Base-by-base conservation (phyloP, 148 eudicot genomes). In the Polygonum maritimum region DNA sequence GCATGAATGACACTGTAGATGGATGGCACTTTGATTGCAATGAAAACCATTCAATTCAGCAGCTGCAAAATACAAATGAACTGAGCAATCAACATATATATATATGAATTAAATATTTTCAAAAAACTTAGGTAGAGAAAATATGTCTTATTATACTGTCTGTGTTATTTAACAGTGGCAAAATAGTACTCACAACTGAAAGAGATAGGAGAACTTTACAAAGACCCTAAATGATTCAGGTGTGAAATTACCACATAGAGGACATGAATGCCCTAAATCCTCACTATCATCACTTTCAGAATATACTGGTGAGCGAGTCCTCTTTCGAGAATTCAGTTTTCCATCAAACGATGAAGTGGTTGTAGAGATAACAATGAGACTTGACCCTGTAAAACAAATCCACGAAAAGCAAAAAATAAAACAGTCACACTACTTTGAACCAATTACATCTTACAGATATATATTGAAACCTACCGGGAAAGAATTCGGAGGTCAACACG, bases 1-100 rank as follows among this genome's bases (percentile, higher is more conserved):
- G 80, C 98, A 95, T 60, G 85, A 80, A 58, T 90, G 97, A 79
- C 98, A 95, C 79, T 90, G 96, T 74, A 92, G 82, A 87, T 95
- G 98, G 65, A 84, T 76, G 38, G 91, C 90, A 81, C 80, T 87
- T 67, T 44, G 81, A 72, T 80, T 87, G 86, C 98, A 95, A 62
- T 76, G 85, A 70, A 88, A 95, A 63, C 90, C 96, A 75, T 84
- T 82, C 79, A 85, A 78, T 49, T 77, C 84, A 75, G 84, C 81
- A 78, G 81, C 98, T 95, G 83, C 76, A 69, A 76, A 48, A 36
- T 45, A 67, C 52, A 72, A 45, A 15, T 10, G 13, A 7, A 71
- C 10, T 31, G 31, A 70, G 48, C 19, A 72, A 45, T 72, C 33
- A 72, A 52, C 19, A 72, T 41, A 44, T 72, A 15, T 19, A 39